A percentile compares a stretch with the other conserved stretches of the same genome.
These are phyloP conservation scores for Camellia japonica DNA, from an alignment of 148 eudicot genomes.

Conservation along the genomic window DNA sequence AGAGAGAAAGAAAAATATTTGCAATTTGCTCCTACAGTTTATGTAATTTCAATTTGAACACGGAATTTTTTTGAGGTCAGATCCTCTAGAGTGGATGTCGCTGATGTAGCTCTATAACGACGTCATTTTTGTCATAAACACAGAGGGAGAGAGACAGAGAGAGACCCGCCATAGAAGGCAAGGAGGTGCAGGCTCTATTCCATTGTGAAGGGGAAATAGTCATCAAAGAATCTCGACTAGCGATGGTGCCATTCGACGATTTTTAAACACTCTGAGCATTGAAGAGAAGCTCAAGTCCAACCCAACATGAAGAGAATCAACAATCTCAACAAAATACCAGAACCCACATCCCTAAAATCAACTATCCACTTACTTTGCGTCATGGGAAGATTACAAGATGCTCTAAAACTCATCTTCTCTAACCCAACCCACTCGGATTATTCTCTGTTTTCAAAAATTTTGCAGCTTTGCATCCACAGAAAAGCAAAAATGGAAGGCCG, in stretches of 20 bases:
- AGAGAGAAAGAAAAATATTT: too few species aligned
- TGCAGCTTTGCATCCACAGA: slow-evolving; percentile 13
- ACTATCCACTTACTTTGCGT: background rate
- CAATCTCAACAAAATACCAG: background rate
- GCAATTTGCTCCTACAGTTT: too few species aligned
- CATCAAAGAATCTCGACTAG: too few species aligned
- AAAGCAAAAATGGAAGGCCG: slow-evolving; percentile 14
- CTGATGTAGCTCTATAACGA: too few species aligned
- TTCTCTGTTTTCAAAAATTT: slow-evolving; percentile 5
- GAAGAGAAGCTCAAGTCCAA: background rate
- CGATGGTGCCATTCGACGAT: too few species aligned
- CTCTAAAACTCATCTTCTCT: background rate
- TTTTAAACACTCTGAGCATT: background rate
- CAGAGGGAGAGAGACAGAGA: too few species aligned
- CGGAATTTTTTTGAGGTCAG: too few species aligned
- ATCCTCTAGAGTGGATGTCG: too few species aligned
- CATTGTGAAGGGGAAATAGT: too few species aligned
- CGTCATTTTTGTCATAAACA: too few species aligned
- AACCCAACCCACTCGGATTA: slow-evolving; percentile 12
- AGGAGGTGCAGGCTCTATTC: background rate
- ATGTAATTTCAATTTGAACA: too few species aligned
- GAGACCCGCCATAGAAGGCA: too few species aligned
- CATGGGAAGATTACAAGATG: slow-evolving; percentile 15
- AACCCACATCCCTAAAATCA: background rate
- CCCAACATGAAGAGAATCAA: slow-evolving; percentile 7